Conservation (phyloP, 1,284 basidiomycete species). For the Trametes sp. region DNA sequence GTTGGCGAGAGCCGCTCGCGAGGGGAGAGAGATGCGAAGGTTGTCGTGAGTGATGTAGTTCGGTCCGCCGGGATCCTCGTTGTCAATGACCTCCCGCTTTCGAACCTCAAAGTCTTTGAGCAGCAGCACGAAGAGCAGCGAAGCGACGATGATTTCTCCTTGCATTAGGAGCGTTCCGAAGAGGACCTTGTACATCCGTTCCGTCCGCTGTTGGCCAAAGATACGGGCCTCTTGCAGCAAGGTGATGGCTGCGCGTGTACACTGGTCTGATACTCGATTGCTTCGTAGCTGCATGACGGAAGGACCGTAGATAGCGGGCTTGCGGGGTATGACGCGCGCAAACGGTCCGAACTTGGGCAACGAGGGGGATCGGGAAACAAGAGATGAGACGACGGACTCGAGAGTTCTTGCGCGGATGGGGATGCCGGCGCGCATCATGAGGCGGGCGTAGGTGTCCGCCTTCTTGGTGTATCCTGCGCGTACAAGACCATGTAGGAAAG, state of each 20-base stretch:
- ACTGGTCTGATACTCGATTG: slow-evolving; percentile 41
- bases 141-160: slow-evolving; percentile 77
- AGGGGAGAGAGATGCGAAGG: slow-evolving; percentile 11
- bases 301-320: slow-evolving; percentile 12
- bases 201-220: slow-evolving; percentile 60
- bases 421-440: slow-evolving; percentile 61
- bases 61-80: slow-evolving; percentile 7
- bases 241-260: slow-evolving; percentile 57
- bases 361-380: slow-evolving; percentile 35
- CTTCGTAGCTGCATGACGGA: slow-evolving; percentile 35
- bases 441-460: slow-evolving; percentile 56
- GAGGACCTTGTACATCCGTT: slow-evolving; percentile 65
- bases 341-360: slow-evolving; percentile 27
- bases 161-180: slow-evolving; percentile 73
- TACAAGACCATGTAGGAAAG: slow-evolving; percentile 68
- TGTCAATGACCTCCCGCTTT: slow-evolving; percentile 8
- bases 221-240: slow-evolving; percentile 62
- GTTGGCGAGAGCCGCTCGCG: slow-evolving; percentile 1
- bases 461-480: slow-evolving; percentile 55
- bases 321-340: slow-evolving; percentile 19
- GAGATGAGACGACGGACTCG: slow-evolving; percentile 50
- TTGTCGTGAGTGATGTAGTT: slow-evolving; percentile 16
- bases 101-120: slow-evolving; percentile 68
- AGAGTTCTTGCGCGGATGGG: slow-evolving; percentile 56
- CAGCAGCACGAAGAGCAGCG: slow-evolving; percentile 69